A percentile compares a stretch with the other conserved stretches of the same genome.
These are phyloP conservation scores for Strobilomyces dryophilus DNA, from an alignment of 768 basidiomycete genomes.

Conservation along the genomic window DNA sequence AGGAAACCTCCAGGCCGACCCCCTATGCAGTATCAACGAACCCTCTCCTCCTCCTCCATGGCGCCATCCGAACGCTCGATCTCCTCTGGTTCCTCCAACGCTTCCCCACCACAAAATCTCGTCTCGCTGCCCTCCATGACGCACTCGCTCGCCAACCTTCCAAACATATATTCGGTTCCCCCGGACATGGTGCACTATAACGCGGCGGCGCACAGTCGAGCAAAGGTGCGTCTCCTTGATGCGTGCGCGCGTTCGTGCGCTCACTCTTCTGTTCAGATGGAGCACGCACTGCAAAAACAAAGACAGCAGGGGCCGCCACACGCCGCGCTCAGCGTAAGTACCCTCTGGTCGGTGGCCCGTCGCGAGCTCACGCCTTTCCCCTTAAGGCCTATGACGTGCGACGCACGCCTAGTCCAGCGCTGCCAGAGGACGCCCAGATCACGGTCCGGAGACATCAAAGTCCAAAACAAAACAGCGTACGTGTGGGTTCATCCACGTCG, in stretches of 20 bases:
- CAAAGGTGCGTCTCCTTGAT: conserved; percentile 19
- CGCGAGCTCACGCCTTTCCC: neutral
- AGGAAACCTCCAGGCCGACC: conserved; percentile 9
- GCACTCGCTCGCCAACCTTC: conserved; percentile 30
- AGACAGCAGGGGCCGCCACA: conserved; percentile 25
- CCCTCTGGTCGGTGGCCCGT: conserved; percentile 1
- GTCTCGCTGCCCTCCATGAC: conserved; percentile 30
- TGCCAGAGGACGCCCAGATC: conserved; percentile 30
- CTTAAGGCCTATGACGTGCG: conserved; percentile 26
- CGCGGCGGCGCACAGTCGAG: conserved; percentile 27
- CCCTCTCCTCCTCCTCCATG: conserved; percentile 31
- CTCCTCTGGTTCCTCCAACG: conserved; percentile 29
- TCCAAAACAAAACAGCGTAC: conserved; percentile 19
- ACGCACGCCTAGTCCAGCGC: conserved; percentile 31
- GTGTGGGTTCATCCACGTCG: neutral
- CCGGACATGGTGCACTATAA: conserved; percentile 32
- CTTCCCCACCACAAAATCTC: conserved; percentile 29
- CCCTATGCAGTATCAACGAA: conserved; percentile 31
- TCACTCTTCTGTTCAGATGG: conserved; percentile 26
- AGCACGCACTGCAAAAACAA: conserved; percentile 29
- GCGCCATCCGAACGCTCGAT: conserved; percentile 30
- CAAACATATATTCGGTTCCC: conserved; percentile 30
- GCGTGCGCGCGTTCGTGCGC: neutral
- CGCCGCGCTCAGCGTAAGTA: conserved; percentile 24
- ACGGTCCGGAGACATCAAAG: conserved; percentile 31